phyloP scores from a whole-genome alignment of 1,284 basidiomycete species.

The Phellopilus nigrolimitatus region DNA sequence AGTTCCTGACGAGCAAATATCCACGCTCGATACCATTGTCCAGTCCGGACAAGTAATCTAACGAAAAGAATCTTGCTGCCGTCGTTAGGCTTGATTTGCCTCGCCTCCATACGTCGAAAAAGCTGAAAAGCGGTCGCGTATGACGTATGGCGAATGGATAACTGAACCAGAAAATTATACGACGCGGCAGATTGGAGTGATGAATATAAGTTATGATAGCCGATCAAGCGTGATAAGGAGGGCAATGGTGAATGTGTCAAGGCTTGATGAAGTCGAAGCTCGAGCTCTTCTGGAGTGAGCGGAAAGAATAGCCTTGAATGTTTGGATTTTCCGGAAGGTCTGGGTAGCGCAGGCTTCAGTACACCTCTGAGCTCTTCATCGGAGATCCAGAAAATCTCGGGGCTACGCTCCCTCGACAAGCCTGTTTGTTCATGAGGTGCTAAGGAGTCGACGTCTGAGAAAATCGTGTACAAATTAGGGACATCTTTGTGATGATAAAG shows the following conservation, averaged over 20 bases:
- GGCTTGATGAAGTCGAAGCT: constrained; percentile 15
- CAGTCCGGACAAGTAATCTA: constrained; percentile 32
- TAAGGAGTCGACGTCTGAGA: constrained; percentile 6
- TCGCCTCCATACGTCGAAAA: constrained; percentile 29
- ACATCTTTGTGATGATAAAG: background rate
- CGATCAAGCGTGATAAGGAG: constrained; percentile 20
- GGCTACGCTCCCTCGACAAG: background rate
- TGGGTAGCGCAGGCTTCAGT: constrained; percentile 2
- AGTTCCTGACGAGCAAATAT: constrained; percentile 1
- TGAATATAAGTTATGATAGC: constrained; percentile 29
- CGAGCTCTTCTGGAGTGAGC: constrained; percentile 15
- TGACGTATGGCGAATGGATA: constrained; percentile 30
- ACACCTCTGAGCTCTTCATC: constrained; percentile 5
- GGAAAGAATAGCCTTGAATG: constrained; percentile 12
- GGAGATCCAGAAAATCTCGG: constrained; percentile 1
- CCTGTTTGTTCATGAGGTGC: constrained; percentile 1
- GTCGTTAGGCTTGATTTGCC: constrained; percentile 26
- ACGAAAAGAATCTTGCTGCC: constrained; percentile 31
- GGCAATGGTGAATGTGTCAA: constrained; percentile 19
- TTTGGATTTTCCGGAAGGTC: background rate
- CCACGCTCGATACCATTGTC: constrained; percentile 32
- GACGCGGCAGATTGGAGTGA: constrained; percentile 28
- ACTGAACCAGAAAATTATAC: constrained; percentile 32
- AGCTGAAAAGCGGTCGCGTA: constrained; percentile 28
- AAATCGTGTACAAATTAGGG: background rate